These are phyloP conservation scores for Mortierella sp. DNA, from an alignment of 371 early-diverging fungal genomes.

Conservation along the genomic window DNA sequence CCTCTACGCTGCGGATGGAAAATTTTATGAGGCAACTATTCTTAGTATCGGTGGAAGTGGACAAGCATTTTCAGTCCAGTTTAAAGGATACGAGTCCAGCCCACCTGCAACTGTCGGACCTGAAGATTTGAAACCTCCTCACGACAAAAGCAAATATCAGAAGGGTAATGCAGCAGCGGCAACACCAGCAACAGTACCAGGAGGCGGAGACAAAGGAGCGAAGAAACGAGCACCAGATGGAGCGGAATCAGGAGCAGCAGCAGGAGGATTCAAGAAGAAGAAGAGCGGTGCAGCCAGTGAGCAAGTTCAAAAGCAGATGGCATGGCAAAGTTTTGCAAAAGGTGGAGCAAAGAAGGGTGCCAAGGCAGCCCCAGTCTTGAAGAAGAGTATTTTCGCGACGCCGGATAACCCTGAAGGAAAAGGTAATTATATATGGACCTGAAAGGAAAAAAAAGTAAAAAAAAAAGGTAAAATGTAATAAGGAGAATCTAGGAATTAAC, in stretches of 20 bases:
- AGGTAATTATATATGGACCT: slow-evolving; percentile 59
- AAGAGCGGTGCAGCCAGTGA: slow-evolving; percentile 60
- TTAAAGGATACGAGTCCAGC: slow-evolving; percentile 75
- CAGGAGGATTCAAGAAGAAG: slow-evolving; percentile 58
- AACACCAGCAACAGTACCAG: slow-evolving; percentile 57
- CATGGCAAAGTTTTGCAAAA: slow-evolving; percentile 84
- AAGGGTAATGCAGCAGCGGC: slow-evolving; percentile 32
- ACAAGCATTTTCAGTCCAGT: slow-evolving; percentile 78
- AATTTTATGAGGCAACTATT: slow-evolving; percentile 81
- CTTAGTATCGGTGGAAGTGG: slow-evolving; percentile 73
- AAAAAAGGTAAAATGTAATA: not conserved
- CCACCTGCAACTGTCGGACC: slow-evolving; percentile 61
- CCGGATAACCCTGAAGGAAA: slow-evolving; percentile 76
- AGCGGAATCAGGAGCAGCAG: slow-evolving; percentile 34
- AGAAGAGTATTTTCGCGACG: slow-evolving; percentile 79
- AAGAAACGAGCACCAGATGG: slow-evolving; percentile 36
- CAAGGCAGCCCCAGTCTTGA: slow-evolving; percentile 28
- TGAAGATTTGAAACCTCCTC: slow-evolving; percentile 67
- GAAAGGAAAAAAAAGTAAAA: not conserved
- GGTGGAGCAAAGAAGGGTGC: slow-evolving; percentile 64
- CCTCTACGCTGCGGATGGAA: slow-evolving; percentile 74
- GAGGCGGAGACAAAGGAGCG: slow-evolving; percentile 49
- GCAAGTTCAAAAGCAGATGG: slow-evolving; percentile 80
- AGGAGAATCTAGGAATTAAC: not conserved
- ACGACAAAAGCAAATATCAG: slow-evolving; percentile 38